A percentile compares a stretch with the other conserved stretches of the same genome.
These are phyloP conservation scores for Trichophaea hybrida DNA, from an alignment of 2,329 filamentous ascomycete species.

Conservation along the genomic window DNA sequence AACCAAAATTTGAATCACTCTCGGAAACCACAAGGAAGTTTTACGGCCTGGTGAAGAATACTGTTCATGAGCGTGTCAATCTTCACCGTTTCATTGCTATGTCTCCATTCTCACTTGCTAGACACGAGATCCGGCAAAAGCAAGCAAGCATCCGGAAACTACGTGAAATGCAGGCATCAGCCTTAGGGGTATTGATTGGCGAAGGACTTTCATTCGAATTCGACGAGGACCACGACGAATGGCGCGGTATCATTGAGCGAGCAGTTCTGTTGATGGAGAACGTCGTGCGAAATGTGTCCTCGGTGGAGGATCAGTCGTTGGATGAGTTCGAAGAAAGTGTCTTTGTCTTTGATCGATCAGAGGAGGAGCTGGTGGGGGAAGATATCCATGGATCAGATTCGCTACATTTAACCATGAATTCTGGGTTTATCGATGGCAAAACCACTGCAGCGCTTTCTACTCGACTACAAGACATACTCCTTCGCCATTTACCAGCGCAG, in stretches of 20 bases:
- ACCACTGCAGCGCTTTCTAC: constrained; percentile 43
- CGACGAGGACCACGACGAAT: constrained; percentile 43
- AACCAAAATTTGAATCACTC: constrained; percentile 12
- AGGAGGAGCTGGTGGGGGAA: constrained; percentile 28
- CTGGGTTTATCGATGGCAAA: not conserved
- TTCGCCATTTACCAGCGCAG: constrained; percentile 54
- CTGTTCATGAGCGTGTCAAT: constrained; percentile 54
- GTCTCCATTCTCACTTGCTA: constrained; percentile 61
- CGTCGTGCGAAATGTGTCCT: constrained; percentile 57
- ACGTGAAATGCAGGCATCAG: constrained; percentile 68
- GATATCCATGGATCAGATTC: not conserved
- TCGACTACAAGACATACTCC: constrained; percentile 55
- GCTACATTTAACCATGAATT: not conserved
- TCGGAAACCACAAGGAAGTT: constrained; percentile 41
- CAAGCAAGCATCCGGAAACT: constrained; percentile 56
- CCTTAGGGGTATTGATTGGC: constrained; percentile 73
- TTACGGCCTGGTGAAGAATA: constrained; percentile 65
- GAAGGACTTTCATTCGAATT: constrained; percentile 60
- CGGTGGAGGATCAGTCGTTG: constrained; percentile 41
- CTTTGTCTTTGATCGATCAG: constrained; percentile 32
- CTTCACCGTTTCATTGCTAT: constrained; percentile 48
- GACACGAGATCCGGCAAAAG: constrained; percentile 61
- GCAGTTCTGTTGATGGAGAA: constrained; percentile 78
- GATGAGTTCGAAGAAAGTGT: constrained; percentile 43
- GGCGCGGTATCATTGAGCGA: constrained; percentile 63